These are phyloP conservation scores for Amanita inopinata DNA, from an alignment of 768 basidiomycete genomes.

Conservation along the genomic window DNA sequence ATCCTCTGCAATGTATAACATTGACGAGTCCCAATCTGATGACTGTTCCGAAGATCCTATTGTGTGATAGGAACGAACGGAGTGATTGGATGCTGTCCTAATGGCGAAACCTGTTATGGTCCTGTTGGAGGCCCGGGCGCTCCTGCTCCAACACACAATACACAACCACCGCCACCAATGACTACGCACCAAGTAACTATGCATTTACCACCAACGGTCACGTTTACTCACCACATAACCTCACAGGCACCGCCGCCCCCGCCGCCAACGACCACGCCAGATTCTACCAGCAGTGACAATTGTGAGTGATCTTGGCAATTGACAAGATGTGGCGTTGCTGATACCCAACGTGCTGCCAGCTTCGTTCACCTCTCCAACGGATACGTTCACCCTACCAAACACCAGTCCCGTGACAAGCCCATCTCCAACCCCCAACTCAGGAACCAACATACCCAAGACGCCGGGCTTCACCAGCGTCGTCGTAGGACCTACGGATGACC, in stretches of 20 bases:
- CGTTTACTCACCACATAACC: not conserved
- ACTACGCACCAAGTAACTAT: too few relatives aligned
- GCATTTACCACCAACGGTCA: not conserved
- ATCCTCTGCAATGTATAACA: not conserved
- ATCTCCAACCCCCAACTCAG: too few relatives aligned
- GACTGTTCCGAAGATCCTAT: not conserved
- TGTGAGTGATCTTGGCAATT: too few relatives aligned
- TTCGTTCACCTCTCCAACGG: too few relatives aligned
- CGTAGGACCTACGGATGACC: not conserved
- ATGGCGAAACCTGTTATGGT: conserved; percentile 4
- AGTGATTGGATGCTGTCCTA: conserved; percentile 1
- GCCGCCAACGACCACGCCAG: not conserved
- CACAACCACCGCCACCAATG: not conserved
- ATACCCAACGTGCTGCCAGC: too few relatives aligned
- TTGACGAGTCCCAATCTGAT: not conserved
- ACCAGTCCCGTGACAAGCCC: too few relatives aligned
- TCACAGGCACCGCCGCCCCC: not conserved
- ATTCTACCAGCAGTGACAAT: too few relatives aligned
- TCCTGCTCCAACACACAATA: too few relatives aligned
- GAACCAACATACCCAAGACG: not conserved
- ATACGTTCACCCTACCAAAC: too few relatives aligned
- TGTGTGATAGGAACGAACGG: not conserved
- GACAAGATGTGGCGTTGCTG: too few relatives aligned
- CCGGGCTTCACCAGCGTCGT: not conserved
- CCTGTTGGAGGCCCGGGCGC: not conserved